A percentile compares a stretch with the other conserved stretches of the same genome.
These are phyloP conservation scores for Synchytrium microbalum DNA, from an alignment of 371 early-diverging fungal genomes.

Conservation along the genomic window DNA sequence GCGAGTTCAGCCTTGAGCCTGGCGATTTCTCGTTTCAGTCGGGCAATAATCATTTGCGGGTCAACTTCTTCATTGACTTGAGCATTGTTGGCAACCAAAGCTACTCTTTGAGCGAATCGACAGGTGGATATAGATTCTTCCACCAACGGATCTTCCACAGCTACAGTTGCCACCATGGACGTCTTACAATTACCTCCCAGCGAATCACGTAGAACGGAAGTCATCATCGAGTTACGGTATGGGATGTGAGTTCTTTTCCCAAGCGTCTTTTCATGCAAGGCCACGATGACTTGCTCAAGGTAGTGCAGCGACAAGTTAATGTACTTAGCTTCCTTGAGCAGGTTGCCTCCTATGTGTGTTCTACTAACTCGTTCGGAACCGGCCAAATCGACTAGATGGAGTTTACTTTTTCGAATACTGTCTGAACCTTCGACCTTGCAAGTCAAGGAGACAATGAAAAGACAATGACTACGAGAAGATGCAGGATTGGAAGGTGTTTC, in stretches of 20 bases:
- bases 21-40: constrained; percentile 37
- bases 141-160: constrained; percentile 41
- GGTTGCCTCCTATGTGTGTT: constrained; percentile 42
- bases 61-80: constrained; percentile 50
- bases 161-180: constrained; percentile 56
- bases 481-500: constrained; percentile 59
- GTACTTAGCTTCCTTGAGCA: constrained; percentile 55
- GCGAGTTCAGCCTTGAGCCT: constrained; percentile 43
- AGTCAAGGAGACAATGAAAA: constrained; percentile 48
- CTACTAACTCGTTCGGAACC: constrained; percentile 57
- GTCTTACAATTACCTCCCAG: constrained; percentile 66
- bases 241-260: constrained; percentile 52
- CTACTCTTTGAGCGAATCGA: constrained; percentile 53
- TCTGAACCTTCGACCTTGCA: constrained; percentile 28
- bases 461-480: constrained; percentile 55
- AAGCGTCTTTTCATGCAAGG: constrained; percentile 45
- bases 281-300: constrained; percentile 62
- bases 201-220: constrained; percentile 56
- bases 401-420: constrained; percentile 38
- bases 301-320: constrained; percentile 64
- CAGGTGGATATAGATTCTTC: constrained; percentile 57
- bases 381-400: constrained; percentile 67
- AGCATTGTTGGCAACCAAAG: constrained; percentile 43
- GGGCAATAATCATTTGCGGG: constrained; percentile 40
- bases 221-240: constrained; percentile 69